Evolutionary conservation across 2,329 filamentous ascomycete species (phyloP).

Genomic region (Coniochaeta sp.): DNA sequence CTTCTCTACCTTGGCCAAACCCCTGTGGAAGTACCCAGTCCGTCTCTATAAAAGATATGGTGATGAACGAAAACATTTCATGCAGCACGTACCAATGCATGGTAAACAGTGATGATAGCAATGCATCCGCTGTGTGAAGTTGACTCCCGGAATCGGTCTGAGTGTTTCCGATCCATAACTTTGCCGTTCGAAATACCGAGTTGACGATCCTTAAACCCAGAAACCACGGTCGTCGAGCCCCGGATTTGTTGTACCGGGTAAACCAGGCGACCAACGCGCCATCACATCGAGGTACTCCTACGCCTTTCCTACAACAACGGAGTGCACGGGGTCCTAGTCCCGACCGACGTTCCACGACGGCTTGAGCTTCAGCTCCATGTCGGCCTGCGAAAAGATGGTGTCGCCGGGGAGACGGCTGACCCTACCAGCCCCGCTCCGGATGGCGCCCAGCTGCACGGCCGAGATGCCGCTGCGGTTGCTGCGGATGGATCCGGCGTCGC

Average conservation of each 20-base stretch:
- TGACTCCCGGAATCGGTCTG: too few species aligned
- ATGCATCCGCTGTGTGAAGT: background rate
- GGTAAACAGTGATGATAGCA: background rate
- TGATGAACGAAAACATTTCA: background rate
- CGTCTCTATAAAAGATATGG: background rate
- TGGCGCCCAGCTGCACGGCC: conserved; percentile 57
- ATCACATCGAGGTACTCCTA: background rate
- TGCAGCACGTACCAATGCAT: background rate
- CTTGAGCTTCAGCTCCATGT: conserved; percentile 55
- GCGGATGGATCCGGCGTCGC: conserved; percentile 59
- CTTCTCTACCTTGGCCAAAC: background rate
- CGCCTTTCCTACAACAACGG: background rate
- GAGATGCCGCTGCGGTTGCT: conserved; percentile 78
- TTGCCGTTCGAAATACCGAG: too few species aligned
- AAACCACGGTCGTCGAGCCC: background rate
- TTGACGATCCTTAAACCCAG: background rate
- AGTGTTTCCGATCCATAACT: too few species aligned
- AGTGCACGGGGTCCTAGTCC: too few species aligned
- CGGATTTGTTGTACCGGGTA: too few species aligned
- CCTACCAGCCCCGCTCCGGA: conserved; percentile 78
- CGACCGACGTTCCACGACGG: conserved; percentile 54
- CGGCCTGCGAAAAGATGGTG: conserved; percentile 68
- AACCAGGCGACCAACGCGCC: too few species aligned
- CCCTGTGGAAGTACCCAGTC: background rate
- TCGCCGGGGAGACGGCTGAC: conserved; percentile 79